Conservation (phyloP, 2,329 filamentous ascomycete species). For the Calonectria hongkongensis region DNA sequence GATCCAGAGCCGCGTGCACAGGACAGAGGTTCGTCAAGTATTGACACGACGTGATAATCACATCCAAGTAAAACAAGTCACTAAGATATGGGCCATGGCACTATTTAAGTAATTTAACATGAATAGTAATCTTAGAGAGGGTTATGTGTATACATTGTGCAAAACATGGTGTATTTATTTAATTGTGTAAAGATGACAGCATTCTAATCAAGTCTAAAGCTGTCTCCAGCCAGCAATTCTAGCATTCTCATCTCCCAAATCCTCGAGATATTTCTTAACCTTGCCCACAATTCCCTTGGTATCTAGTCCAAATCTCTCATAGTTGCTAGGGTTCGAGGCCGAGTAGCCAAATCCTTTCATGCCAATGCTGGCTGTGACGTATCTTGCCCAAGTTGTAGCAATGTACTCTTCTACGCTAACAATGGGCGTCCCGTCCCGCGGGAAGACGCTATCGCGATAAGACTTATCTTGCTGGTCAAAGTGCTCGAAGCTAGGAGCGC, state of each 20-base stretch:
- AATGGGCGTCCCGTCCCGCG: constrained; percentile 52
- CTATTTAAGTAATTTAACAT: neutral
- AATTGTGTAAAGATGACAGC: neutral
- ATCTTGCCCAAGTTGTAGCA: constrained; percentile 68
- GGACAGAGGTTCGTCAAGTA: neutral
- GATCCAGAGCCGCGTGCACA: neutral
- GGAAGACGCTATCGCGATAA: constrained; percentile 57
- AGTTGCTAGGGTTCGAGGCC: constrained; percentile 66
- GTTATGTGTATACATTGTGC: neutral
- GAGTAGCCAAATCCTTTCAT: constrained; percentile 69
- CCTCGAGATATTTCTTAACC: constrained; percentile 47
- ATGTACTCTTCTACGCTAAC: constrained; percentile 70
- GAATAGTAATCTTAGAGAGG: neutral
- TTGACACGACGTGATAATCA: neutral
- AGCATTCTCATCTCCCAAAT: constrained; percentile 48
- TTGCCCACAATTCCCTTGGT: constrained; percentile 61
- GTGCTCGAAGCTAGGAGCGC: constrained; percentile 61
- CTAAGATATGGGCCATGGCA: neutral
- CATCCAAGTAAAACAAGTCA: neutral
- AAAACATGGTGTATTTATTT: neutral
- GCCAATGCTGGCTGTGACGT: constrained; percentile 62
- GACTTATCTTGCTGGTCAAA: constrained; percentile 62
- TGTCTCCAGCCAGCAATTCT: constrained; percentile 49
- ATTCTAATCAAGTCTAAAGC: constrained; percentile 31
- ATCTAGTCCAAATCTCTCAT: constrained; percentile 68